phyloP scores from a whole-genome alignment of 2,329 filamentous ascomycete species.

The Trichoderma semiorbis region DNA sequence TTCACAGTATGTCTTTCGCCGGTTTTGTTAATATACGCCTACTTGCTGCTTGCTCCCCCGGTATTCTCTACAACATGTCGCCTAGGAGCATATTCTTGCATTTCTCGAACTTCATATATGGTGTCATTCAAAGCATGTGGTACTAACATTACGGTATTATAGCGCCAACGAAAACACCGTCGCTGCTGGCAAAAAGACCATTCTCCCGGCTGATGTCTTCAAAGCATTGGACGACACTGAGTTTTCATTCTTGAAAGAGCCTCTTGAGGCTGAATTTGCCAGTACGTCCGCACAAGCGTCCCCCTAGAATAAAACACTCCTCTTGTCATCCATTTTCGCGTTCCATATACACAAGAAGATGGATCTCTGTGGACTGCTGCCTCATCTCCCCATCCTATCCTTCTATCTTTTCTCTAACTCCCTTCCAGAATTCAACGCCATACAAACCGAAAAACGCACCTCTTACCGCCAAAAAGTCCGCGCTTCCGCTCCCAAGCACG shows the following conservation, averaged over 20 bases:
- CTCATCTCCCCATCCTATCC: neutral
- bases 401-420: neutral
- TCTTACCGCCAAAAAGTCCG: constrained; percentile 68
- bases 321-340: neutral
- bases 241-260: constrained; percentile 65
- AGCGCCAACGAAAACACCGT: constrained; percentile 72
- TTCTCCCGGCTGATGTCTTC: constrained; percentile 72
- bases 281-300: constrained; percentile 48
- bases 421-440: constrained; percentile 63
- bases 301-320: neutral
- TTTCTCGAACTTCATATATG: neutral
- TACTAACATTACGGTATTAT: neutral
- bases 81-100: neutral
- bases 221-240: constrained; percentile 74
- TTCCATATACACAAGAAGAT: neutral
- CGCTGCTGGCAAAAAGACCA: constrained; percentile 70
- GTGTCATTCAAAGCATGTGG: neutral
- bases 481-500: constrained; percentile 59
- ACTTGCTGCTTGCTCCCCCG: too few species aligned
- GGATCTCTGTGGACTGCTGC: neutral
- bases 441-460: constrained; percentile 71
- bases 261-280: constrained; percentile 71
- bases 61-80: neutral
- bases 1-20: constrained; percentile 56
- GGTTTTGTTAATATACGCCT: neutral